These are phyloP conservation scores for Diplocarpon mali DNA, from an alignment of 2,329 filamentous ascomycete genomes.

Conservation along the genomic window DNA sequence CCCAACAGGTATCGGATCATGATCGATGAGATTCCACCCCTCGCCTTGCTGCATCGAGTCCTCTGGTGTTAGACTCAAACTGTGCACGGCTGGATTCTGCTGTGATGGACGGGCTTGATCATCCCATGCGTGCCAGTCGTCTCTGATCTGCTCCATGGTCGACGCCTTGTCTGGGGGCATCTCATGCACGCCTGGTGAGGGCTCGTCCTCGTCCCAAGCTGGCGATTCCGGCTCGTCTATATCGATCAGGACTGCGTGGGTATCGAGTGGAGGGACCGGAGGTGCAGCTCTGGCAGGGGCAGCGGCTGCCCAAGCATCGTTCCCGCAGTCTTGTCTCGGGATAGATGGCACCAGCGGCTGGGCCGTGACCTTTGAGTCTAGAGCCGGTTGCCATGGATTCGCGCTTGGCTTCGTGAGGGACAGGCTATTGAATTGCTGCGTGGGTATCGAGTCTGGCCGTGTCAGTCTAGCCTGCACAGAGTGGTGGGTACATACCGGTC, in stretches of 20 bases:
- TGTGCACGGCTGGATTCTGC: conserved; percentile 1
- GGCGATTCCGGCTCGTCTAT: conserved; percentile 24
- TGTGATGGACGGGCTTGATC: conserved; percentile 14
- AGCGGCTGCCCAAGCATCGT: conserved; percentile 20
- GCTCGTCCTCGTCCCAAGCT: conserved; percentile 26
- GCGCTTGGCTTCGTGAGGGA: conserved; percentile 19
- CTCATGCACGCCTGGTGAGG: conserved; percentile 12
- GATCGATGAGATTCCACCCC: conserved; percentile 23
- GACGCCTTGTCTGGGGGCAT: conserved; percentile 12
- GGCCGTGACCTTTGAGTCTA: conserved; percentile 13
- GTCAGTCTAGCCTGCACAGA: not conserved
- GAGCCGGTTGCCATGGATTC: conserved; percentile 26
- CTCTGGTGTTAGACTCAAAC: conserved; percentile 4
- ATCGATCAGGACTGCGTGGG: conserved; percentile 20
- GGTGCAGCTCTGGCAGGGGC: conserved; percentile 10
- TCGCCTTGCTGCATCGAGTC: conserved; percentile 15
- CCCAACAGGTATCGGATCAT: conserved; percentile 12
- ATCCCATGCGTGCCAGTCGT: conserved; percentile 25
- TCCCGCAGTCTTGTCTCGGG: conserved; percentile 20
- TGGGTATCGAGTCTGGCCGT: conserved; percentile 7
- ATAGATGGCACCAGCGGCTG: conserved; percentile 12
- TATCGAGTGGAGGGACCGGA: conserved; percentile 7
- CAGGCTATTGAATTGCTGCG: conserved; percentile 19
- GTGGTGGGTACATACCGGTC: conserved; percentile 13
- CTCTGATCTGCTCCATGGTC: conserved; percentile 16